These are phyloP conservation scores for Pseudonitzschia delicatissima DNA, from an alignment of 108 stramenopile species.

Conservation along the genomic window DNA sequence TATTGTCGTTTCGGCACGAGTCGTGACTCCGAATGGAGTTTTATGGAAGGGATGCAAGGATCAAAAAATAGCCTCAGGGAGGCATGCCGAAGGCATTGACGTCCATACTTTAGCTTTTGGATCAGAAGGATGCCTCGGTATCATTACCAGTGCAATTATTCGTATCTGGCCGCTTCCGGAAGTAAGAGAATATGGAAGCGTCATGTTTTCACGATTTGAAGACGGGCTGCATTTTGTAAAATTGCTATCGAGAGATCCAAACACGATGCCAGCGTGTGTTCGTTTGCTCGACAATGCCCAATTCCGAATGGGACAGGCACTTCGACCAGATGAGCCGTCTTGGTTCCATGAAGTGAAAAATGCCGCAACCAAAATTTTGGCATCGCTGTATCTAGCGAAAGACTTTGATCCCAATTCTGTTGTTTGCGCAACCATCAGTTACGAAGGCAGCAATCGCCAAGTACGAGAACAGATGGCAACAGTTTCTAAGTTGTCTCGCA, in stretches of 20 bases:
- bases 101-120: constrained; percentile 79
- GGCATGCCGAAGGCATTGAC: constrained; percentile 81
- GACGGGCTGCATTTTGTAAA: constrained; percentile 74
- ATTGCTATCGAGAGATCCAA: constrained; percentile 52
- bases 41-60: constrained; percentile 48
- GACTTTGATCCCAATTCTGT: constrained; percentile 32
- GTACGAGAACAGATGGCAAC: constrained; percentile 61
- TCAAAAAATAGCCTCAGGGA: constrained; percentile 44
- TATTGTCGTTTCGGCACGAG: constrained; percentile 79
- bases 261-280: constrained; percentile 73
- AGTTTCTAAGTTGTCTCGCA: constrained; percentile 39
- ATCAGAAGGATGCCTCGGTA: constrained; percentile 89
- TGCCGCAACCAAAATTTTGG: constrained; percentile 14
- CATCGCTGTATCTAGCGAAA: not conserved
- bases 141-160: constrained; percentile 87
- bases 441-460: constrained; percentile 75
- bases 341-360: constrained; percentile 29
- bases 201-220: constrained; percentile 71
- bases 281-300: constrained; percentile 93
- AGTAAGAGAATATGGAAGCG: constrained; percentile 56
- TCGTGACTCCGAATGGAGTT: constrained; percentile 60
- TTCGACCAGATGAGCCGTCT: constrained; percentile 55
- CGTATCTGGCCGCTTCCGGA: constrained; percentile 85
- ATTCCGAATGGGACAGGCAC: constrained; percentile 87
- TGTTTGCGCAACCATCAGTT: constrained; percentile 85